Percentiles rank a stretch among this genome's conserved stretches.
Evolutionary conservation across 495 filamentous ascomycete species (phyloP).

Genomic region (Trichoderma virens): DNA sequence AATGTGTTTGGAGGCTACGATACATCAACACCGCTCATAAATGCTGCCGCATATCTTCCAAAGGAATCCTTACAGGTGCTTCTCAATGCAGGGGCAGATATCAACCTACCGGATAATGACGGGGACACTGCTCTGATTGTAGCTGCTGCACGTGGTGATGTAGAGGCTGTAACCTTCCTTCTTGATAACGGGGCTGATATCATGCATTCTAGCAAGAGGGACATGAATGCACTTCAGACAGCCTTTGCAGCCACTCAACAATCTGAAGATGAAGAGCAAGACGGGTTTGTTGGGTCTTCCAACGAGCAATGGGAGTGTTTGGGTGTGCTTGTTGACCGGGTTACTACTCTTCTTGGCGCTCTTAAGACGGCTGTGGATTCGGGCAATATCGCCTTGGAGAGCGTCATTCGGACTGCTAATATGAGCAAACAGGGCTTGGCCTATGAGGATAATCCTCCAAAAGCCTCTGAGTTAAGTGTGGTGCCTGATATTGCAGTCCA

Average conservation of each 20-base stretch:
- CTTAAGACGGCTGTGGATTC: too few relatives aligned
- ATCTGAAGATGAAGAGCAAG: not conserved
- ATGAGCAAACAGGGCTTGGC: too few relatives aligned
- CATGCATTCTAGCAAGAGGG: not conserved
- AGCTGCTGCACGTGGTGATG: not conserved
- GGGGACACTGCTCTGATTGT: slow-evolving; percentile 26
- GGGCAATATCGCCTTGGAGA: too few relatives aligned
- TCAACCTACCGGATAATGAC: slow-evolving; percentile 25
- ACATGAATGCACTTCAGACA: not conserved
- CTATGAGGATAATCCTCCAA: too few relatives aligned
- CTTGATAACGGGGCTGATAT: not conserved
- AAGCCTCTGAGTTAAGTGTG: too few relatives aligned
- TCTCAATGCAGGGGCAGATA: slow-evolving; percentile 22
- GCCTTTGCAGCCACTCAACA: not conserved
- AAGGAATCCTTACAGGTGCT: not conserved
- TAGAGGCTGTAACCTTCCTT: not conserved
- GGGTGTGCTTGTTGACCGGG: too few relatives aligned
- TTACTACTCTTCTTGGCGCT: too few relatives aligned
- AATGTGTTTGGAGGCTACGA: slow-evolving; percentile 17
- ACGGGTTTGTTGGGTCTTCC: not conserved
- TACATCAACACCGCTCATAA: not conserved
- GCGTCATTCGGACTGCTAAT: too few relatives aligned
- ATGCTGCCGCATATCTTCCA: not conserved
- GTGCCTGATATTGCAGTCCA: too few relatives aligned
- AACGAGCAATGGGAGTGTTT: too few relatives aligned